These are phyloP conservation scores for Aspergillus japonicus DNA, from an alignment of 2,329 filamentous ascomycete genomes.

Conservation along the genomic window DNA sequence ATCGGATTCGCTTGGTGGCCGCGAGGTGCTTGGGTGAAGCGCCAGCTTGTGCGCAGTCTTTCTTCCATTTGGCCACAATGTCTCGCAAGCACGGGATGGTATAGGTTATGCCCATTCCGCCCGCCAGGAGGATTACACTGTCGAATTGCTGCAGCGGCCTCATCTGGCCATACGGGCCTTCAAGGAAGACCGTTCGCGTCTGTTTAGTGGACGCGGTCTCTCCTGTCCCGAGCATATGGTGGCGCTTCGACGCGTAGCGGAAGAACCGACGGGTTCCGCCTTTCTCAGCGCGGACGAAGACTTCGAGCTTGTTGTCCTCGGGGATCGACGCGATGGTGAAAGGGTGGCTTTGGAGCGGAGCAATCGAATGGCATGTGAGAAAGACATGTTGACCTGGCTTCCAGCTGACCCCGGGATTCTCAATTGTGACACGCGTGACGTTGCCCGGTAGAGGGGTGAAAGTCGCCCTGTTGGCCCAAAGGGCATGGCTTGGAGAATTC, in stretches of 20 bases:
- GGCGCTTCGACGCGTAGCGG: constrained; percentile 49
- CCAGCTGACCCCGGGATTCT: constrained; percentile 58
- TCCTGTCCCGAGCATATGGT: constrained; percentile 23
- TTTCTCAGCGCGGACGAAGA: constrained; percentile 55
- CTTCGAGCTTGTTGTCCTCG: constrained; percentile 55
- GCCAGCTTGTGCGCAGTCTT: constrained; percentile 25
- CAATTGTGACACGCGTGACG: constrained; percentile 57
- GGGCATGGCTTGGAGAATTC: constrained; percentile 12
- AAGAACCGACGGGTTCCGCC: constrained; percentile 55
- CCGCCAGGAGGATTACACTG: constrained; percentile 59
- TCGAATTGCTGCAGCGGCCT: constrained; percentile 60
- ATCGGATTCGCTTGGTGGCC: constrained; percentile 52
- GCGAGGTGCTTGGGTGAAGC: constrained; percentile 22
- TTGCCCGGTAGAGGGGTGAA: constrained; percentile 54
- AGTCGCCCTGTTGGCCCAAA: constrained; percentile 45
- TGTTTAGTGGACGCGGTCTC: constrained; percentile 11
- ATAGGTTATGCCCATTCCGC: constrained; percentile 61
- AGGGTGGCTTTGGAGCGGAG: constrained; percentile 62
- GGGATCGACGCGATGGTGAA: constrained; percentile 63
- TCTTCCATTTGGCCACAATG: constrained; percentile 50
- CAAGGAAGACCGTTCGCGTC: constrained; percentile 47
- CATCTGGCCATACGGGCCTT: constrained; percentile 55
- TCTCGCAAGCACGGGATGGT: constrained; percentile 57
- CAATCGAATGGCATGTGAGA: constrained; percentile 56
- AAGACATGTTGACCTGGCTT: constrained; percentile 63